Base-by-base conservation (phyloP, 257 asterid genomes). In the Penstemon eatonii region DNA sequence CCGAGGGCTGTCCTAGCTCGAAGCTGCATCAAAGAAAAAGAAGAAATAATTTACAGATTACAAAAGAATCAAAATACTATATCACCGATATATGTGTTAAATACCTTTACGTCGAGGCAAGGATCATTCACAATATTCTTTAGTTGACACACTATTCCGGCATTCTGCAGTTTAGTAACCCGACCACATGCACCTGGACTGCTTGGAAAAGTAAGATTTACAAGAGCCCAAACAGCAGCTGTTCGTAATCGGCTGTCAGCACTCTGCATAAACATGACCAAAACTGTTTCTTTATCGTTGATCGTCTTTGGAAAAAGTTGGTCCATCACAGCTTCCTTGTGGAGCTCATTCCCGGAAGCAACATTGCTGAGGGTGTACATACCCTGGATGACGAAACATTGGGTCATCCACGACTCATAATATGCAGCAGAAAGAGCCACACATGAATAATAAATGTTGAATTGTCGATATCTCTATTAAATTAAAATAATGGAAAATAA, bases 91-190 rank as follows among this genome's bases (percentile, higher is more conserved):
- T 57, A 61, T 56, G 18, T 67, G 60, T 41, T 49, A 10, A 71
- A 56, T 65, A 93, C 99, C 96, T 88, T 88, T 12, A 89, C 97
- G 76, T 93, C 99, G 62, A 93, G 77, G 85, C 96, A 90, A 67
- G 88, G 88, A 69, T 93, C 99, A 63, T 83, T 87, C 75, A 76
- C 74, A 88, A 89, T 78, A 66, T 81, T 87, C 82, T 88, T 93
- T 58, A 93, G 76, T 58, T 73, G 90, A 71, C 92, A 72, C 63
- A 84, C 78, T 56, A 93, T 69, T 63, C 97, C 91, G 0, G 84
- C 85, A 58, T 78, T 84, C 60, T 82, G 76, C 42, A 93, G 82
- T 75, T 85, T 83, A 46, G 82, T 47, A 68, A 80, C 85, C 71
- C 96, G 79, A 65, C 76, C 70, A 18, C 63, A 56, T 67, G 92